phyloP scores from a whole-genome alignment of 257 asterid genomes.

The Solanum sparsipilum region DNA sequence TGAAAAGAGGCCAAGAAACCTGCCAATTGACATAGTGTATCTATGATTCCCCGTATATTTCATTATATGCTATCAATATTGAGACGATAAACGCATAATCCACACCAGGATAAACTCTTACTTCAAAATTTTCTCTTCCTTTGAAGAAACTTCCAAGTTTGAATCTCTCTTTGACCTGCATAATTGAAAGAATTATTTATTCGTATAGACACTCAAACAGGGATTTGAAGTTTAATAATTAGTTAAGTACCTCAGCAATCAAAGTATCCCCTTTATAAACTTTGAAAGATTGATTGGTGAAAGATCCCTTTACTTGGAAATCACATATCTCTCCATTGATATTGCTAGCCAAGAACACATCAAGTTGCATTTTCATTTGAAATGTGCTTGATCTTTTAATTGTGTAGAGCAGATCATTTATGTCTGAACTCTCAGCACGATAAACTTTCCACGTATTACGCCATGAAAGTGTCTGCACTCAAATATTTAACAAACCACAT shows the following conservation, averaged over 20 bases:
- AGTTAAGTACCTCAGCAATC: constrained; percentile 31
- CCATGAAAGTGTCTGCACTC: constrained; percentile 15
- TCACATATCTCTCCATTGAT: constrained; percentile 14
- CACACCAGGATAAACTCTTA: constrained; percentile 43
- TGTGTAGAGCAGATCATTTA: constrained; percentile 18
- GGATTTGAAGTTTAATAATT: neutral
- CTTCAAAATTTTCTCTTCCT: constrained; percentile 27
- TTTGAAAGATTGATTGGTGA: constrained; percentile 27
- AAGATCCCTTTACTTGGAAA: constrained; percentile 33
- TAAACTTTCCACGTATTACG: constrained; percentile 31
- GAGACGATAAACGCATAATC: constrained; percentile 31
- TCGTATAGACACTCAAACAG: neutral
- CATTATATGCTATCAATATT: constrained; percentile 27
- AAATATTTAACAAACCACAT: neutral
- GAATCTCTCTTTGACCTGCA: constrained; percentile 34
- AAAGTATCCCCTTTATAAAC: constrained; percentile 28
- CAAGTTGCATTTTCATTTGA: constrained; percentile 28
- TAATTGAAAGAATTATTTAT: neutral
- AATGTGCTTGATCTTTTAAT: constrained; percentile 19
- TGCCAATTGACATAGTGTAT: neutral
- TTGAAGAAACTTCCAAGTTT: constrained; percentile 18
- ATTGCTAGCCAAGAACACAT: constrained; percentile 31
- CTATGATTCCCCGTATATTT: constrained; percentile 13
- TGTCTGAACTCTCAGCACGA: constrained; percentile 1
- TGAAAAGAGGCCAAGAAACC: neutral